Conservation (phyloP, 345 rosid species). For the Salix purpurea region DNA sequence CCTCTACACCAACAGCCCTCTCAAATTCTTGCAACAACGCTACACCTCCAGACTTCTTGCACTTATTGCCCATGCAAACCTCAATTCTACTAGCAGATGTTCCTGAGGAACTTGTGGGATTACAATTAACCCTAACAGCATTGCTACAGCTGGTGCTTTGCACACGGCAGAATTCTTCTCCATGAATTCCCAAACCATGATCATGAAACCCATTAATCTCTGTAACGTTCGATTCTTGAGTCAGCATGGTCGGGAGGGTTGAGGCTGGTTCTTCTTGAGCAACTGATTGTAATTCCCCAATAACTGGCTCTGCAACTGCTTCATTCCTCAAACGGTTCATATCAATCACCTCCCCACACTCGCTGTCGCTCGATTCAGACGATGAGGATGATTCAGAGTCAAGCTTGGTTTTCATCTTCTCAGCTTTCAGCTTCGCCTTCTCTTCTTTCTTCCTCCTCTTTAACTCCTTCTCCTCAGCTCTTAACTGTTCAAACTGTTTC, state of each 20-base stretch:
- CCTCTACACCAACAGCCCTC: constrained; percentile 6
- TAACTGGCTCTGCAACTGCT: background rate
- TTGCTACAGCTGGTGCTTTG: background rate
- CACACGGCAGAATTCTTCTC: background rate
- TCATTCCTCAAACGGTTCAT: background rate
- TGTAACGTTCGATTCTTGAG: background rate
- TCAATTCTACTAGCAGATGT: constrained; percentile 8
- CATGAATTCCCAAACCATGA: background rate
- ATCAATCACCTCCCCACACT: background rate
- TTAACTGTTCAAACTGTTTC: constrained; percentile 7
- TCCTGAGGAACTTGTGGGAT: background rate
- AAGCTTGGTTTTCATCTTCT: background rate
- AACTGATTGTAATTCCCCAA: background rate
- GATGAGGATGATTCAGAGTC: constrained; percentile 14
- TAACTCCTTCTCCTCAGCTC: constrained; percentile 12
- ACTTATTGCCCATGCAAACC: constrained; percentile 34
- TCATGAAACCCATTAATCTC: background rate
- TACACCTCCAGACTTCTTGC: constrained; percentile 20
- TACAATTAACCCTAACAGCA: background rate
- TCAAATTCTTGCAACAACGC: constrained; percentile 15
- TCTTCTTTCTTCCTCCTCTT: constrained; percentile 14
- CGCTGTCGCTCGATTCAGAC: constrained; percentile 21
- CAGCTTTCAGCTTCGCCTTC: constrained; percentile 11
- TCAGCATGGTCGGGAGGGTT: background rate
- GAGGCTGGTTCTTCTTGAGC: background rate